Conservation (phyloP, 345 rosid genomes). For the Eucalyptus coolabah region DNA sequence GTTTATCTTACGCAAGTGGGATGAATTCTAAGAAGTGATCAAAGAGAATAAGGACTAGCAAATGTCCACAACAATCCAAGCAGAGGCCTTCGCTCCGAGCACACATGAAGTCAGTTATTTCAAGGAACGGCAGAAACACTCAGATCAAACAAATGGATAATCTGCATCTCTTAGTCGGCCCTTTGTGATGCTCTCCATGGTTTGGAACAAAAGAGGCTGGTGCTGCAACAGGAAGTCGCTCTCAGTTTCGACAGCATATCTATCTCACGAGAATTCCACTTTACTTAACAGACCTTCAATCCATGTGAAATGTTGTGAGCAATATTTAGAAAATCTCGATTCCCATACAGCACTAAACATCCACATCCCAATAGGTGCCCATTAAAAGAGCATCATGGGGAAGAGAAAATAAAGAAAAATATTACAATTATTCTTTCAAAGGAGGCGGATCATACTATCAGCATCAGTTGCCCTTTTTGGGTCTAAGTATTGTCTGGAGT, state of each 20-base stretch:
- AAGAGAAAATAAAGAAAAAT: neutral
- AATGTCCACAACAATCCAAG: neutral
- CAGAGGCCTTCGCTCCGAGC: neutral
- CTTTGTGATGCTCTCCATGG: constrained; percentile 82
- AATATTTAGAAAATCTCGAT: constrained; percentile 79
- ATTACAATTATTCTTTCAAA: neutral
- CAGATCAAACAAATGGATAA: constrained; percentile 43
- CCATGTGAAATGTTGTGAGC: constrained; percentile 97
- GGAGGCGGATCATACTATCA: neutral
- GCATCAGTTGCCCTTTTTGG: neutral
- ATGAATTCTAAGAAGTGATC: neutral
- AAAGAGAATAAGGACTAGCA: neutral
- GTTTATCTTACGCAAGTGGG: neutral
- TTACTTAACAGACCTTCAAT: constrained; percentile 46
- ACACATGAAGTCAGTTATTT: neutral
- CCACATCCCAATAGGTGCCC: neutral
- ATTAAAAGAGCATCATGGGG: neutral
- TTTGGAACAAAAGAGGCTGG: constrained; percentile 87
- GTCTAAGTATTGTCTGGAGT: neutral
- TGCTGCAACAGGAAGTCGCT: constrained; percentile 25
- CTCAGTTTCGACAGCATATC: neutral
- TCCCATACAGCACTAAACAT: constrained; percentile 19
- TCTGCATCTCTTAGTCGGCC: constrained; percentile 88
- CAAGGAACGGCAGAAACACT: neutral
- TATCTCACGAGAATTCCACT: neutral